Evolutionary conservation across 305 asterid genomes (phyloP), one percentile per base, ranked within the genome.

Genomic region (Andrographis paniculata): DNA sequence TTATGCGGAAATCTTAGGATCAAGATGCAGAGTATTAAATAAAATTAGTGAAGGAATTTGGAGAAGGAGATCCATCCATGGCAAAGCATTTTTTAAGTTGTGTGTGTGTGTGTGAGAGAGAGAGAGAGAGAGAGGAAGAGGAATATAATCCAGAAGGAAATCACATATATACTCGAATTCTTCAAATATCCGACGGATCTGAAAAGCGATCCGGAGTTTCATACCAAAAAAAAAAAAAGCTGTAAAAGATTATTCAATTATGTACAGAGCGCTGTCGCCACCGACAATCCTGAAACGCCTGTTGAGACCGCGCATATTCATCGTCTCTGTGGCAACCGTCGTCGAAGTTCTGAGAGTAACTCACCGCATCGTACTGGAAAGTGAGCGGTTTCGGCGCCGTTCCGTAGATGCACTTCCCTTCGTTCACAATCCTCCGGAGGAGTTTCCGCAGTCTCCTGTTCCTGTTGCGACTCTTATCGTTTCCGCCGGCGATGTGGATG

Each of bases 291-390:
- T 55, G 68, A 24, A 55, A 57, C 39, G 56, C 42, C 40, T 61
- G 57, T 3, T 60, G 78, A 37, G 55, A 53, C 14, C 64, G 66
- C 7, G 64, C 65, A 18, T 37, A 63, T 15, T 56, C 54, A 6
- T 76, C 87, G 19, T 78, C 87, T 2, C 56, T 47, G 50, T 71
- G 74, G 68, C 68, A 59, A 5, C 96, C 96, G n/a, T 87, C 93
- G 28, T 87, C 95, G 24, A 87, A 84, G 61, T 87, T 87, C 79
- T 80, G 88, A 0, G 94, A 66, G 38, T 87, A 87, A 75, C 95
- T 87, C 14, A 78, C 79, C 45, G 80, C 94, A 58, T 87, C 96
- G 65, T 83, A 83, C 9, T 76, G 88, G 56, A 80, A 80, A 9
- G 68, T 78, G 7, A 47, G 11, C 2, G 79, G 65, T 60, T 66